Evolutionary conservation across 352 stramenopile genomes (phyloP), one percentile per base, ranked within the genome.

Genomic region (Phytophthora hybrid): DNA sequence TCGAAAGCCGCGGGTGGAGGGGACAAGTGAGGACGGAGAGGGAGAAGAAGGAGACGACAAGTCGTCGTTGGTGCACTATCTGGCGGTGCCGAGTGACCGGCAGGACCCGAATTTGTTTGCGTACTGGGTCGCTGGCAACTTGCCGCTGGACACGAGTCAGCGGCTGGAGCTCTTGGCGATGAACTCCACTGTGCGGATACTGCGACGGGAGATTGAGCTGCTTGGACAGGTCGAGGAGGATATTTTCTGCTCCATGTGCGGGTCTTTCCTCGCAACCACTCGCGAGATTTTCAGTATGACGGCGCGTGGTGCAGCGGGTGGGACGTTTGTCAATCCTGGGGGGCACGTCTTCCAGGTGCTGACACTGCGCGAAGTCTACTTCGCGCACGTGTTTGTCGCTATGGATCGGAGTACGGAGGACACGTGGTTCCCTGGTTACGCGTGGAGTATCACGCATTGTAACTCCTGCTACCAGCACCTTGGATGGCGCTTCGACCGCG

Each of bases 381-480:
- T 53, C 8, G 76, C 79, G 23, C 72, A 79, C 34, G 72, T 93
- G 14, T 77, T 88, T 41, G 72, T 90, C 10, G 78, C 89, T 59
- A 69, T 74, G n/a, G 52, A 49, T 14, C 82, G 70, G 2, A 92
- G 80, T 54, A 88, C 81, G 0, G 58, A 93, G 39, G 88, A 94
- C 66, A 91, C 84, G 47, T 96, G 90, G 90, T 96, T 95, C 63
- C 73, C 83, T 1, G 87, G 87, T 4, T 96, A 93, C 65, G 66
- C 85, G 29, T 96, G 90, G 90, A 94, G 88, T 68, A 93, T 94
- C 51, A 81, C 84, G 63, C 79, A 93, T 67, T 96, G 90, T 57
- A 75, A 77, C 55, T 68, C 76, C 16, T 96, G 90, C 76, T 83
- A 83, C 63, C 76, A 72, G 10, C 89, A 95, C 66, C 77, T 96